Evolutionary conservation across 2,329 filamentous ascomycete genomes (phyloP).

Genomic region (Claviceps sp.): DNA sequence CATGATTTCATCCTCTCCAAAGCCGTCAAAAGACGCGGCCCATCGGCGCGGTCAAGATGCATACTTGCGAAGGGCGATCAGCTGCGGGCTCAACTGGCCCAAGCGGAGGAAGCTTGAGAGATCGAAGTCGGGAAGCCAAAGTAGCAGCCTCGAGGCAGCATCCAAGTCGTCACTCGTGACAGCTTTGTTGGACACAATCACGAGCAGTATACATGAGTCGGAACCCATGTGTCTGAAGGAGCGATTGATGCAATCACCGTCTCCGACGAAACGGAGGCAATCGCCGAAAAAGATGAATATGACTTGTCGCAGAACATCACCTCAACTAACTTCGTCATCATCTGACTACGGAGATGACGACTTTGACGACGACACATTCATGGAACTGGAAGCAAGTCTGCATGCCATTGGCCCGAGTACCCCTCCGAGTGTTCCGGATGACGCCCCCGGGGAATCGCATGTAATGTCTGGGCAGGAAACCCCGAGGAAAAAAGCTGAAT

Average conservation of each 20-base stretch:
- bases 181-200: constrained; percentile 54
- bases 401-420: constrained; percentile 9
- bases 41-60: constrained; percentile 25
- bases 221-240: constrained; percentile 19
- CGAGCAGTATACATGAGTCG: constrained; percentile 34
- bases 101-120: constrained; percentile 52
- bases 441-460: constrained; percentile 10
- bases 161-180: constrained; percentile 46
- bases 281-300: constrained; percentile 11
- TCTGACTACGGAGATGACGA: constrained; percentile 43
- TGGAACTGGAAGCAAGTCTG: constrained; percentile 37
- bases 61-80: constrained; percentile 49
- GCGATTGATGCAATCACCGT: constrained; percentile 26
- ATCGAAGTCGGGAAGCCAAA: constrained; percentile 23
- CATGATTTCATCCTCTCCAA: constrained; percentile 58
- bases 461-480: not conserved
- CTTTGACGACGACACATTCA: constrained; percentile 46
- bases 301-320: constrained; percentile 9
- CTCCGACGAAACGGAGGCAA: constrained; percentile 26
- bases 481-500: constrained; percentile 27
- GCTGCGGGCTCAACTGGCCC: constrained; percentile 57
- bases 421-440: constrained; percentile 15
- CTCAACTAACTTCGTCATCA: constrained; percentile 13
- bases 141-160: constrained; percentile 28
- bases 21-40: constrained; percentile 33